Evolutionary conservation across 805 yeast genomes (phyloP), one percentile per base, ranked within the genome.

Genomic region (Danielozyma ontarioensis): DNA sequence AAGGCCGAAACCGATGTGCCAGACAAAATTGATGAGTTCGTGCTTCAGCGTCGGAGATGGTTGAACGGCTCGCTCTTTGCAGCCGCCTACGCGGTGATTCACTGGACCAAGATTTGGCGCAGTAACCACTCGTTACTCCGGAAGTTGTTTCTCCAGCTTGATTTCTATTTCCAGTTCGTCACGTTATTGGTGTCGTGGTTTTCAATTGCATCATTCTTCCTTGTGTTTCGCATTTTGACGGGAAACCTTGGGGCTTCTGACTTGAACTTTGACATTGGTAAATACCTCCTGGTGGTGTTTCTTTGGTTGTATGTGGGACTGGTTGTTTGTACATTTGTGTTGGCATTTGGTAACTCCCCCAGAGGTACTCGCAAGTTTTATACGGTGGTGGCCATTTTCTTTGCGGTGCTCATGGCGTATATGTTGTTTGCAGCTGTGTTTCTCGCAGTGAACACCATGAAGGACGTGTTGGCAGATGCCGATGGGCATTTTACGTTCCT

Each of bases 1-100:
- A 82, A 80, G 32, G 97, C 96, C 47, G 97, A 89, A 57, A 90
- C 97, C 2, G 97, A 90, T 74, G 96, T 88, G 32, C 97, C 97
- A 5, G 97, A 89, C 51, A 69, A 73, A n/a, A 72, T 89, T 28
- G 83, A 96, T n/a, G 97, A 93, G 53, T 87, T 93, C 52, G 85
- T 90, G 33, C 76, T 93, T 35, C 98, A 90, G 65, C 81, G 98
- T 66, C 82, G 98, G 67, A 80, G 98, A 69, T 90, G 98, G 98
- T 73, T 90, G 40, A 90, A 90, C 59, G 99, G 99, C 56, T 95
- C 98, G 2, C 75, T 93, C 53, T 93, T 93, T 64, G 97, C 99
- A 1, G 97, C 97, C 3, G 68, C 89, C 34, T 93, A 83, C 55
- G 80, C 97, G 2, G 85, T 85, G 43, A 52, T 84, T 35, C 95